These are phyloP conservation scores for Casuarina equisetifolia DNA, from an alignment of 306 rosid species.

Conservation along the genomic window DNA sequence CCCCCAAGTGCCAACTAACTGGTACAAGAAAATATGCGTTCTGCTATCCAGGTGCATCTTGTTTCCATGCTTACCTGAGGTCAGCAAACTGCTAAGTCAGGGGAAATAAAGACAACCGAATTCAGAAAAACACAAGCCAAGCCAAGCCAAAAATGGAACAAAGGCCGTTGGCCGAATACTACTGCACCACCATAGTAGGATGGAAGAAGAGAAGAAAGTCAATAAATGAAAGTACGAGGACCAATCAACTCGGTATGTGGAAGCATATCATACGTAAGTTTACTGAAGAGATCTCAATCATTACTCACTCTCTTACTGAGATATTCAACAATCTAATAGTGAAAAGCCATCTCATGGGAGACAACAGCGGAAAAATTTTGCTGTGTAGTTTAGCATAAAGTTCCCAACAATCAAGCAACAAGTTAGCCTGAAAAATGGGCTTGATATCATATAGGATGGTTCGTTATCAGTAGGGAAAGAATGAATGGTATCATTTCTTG, in stretches of 20 bases:
- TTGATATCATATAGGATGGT: not conserved
- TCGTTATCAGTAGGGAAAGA: not conserved
- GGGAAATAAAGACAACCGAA: conserved; percentile 1
- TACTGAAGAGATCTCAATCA: conserved; percentile 6
- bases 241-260: conserved; percentile 7
- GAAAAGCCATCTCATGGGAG: not conserved
- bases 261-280: conserved; percentile 3
- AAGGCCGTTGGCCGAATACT: not conserved
- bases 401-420: not conserved
- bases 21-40: conserved; percentile 74
- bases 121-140: conserved; percentile 1
- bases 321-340: not conserved
- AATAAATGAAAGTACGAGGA: not conserved
- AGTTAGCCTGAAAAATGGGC: not conserved
- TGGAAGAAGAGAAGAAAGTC: not conserved
- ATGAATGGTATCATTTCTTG: not conserved
- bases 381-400: not conserved
- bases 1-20: conserved; percentile 97
- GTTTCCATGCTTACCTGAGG: conserved; percentile 86
- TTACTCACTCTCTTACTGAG: not conserved
- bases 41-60: conserved; percentile 59
- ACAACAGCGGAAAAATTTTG: not conserved
- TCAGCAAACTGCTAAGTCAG: conserved; percentile 24
- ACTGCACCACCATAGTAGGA: not conserved
- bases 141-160: not conserved